Percentiles rank a stretch among this genome's conserved stretches.
These are phyloP conservation scores for Ascochyta viciae-villosae DNA, from an alignment of 2,329 filamentous ascomycete genomes.

Conservation along the genomic window DNA sequence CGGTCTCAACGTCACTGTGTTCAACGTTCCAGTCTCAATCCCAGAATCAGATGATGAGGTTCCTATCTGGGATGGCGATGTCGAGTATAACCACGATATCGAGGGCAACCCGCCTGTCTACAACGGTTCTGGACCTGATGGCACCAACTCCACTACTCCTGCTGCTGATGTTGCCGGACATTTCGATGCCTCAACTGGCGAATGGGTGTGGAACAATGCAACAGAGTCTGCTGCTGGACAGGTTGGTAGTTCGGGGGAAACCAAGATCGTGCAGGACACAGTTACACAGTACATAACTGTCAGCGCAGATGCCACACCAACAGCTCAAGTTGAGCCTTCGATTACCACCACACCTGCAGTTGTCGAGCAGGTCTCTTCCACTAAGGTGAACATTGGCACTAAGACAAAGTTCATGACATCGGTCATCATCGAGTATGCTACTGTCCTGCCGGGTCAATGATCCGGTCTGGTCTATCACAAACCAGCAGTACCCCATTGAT, in stretches of 20 bases:
- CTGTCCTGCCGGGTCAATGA: constrained; percentile 14
- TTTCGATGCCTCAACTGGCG: constrained; percentile 19
- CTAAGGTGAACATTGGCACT: constrained; percentile 12
- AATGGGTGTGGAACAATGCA: constrained; percentile 27
- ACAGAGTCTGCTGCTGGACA: constrained; percentile 6
- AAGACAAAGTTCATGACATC: constrained; percentile 25
- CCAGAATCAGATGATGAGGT: constrained; percentile 36
- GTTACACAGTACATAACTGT: constrained; percentile 19
- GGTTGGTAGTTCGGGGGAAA: neutral
- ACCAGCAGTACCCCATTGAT: too few species aligned
- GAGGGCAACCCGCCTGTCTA: constrained; percentile 36
- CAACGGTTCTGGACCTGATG: constrained; percentile 23
- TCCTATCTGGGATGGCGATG: constrained; percentile 30
- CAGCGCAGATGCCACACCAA: constrained; percentile 1
- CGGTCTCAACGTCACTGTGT: constrained; percentile 41
- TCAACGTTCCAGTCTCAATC: constrained; percentile 34
- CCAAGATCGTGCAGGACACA: constrained; percentile 5
- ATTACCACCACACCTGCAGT: constrained; percentile 58
- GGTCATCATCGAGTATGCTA: constrained; percentile 25
- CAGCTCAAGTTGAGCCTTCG: constrained; percentile 51
- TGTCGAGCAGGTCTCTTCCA: constrained; percentile 1
- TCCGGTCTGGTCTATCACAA: neutral
- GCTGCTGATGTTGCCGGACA: constrained; percentile 15
- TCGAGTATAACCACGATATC: constrained; percentile 36
- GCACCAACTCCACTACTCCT: constrained; percentile 24